Evolutionary conservation across 176 grass and related monocot genomes (phyloP).

Genomic region (Aegilops speltoides): DNA sequence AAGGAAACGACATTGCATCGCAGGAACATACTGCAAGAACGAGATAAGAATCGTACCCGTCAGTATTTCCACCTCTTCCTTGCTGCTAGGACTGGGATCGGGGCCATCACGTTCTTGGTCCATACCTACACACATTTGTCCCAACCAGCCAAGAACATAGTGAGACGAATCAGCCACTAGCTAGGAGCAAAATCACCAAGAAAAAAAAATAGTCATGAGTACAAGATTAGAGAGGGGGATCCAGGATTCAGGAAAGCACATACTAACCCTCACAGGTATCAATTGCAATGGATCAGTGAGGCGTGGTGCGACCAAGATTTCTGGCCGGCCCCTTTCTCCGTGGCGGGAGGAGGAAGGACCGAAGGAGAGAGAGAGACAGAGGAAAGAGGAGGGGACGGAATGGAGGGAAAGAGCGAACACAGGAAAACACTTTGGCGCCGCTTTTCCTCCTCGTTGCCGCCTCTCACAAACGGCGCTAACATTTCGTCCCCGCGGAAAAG

Average conservation of each 20-base stretch:
- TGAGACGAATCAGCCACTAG: neutral
- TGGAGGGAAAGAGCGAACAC: too few species aligned
- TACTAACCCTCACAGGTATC: neutral
- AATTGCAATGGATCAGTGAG: neutral
- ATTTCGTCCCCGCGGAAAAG: too few species aligned
- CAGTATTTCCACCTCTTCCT: neutral
- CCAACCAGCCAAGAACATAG: neutral
- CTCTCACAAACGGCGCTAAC: too few species aligned
- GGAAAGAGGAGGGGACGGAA: neutral
- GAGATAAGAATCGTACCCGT: neutral
- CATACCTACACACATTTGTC: neutral
- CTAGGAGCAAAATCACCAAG: neutral
- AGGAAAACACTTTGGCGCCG: too few species aligned
- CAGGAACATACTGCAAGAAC: neutral
- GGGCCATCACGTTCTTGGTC: neutral
- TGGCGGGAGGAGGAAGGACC: neutral
- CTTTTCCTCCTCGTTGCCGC: too few species aligned
- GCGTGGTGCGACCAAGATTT: neutral
- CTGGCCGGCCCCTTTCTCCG: neutral
- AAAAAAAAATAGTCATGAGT: neutral
- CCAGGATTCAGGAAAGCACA: neutral
- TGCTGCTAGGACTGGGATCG: neutral
- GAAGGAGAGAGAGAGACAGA: neutral
- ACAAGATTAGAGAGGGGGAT: neutral
- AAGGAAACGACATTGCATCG: too few species aligned